Evolutionary conservation across 345 rosid species (phyloP), one percentile per base, ranked within the genome.

Genomic region (Lepidium africanum): DNA sequence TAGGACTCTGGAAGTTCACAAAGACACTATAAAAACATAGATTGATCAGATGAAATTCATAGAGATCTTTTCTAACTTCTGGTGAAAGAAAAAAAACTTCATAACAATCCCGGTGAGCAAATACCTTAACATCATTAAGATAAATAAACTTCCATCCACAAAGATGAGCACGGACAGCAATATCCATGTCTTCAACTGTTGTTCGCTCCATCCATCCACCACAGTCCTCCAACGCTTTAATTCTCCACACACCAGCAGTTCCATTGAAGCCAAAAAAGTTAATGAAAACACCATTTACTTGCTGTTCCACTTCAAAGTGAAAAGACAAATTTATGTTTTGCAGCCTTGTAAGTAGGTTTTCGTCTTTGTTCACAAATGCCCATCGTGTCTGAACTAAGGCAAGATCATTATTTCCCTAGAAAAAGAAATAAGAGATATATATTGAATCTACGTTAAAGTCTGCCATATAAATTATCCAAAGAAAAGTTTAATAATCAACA

Each of bases 181-280:
- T 72, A 78, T 92, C 98, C 98, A 92, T 92, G 78, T 92, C 96
- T 77, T 89, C 96, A 27, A 91, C 97, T 0, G 97, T 89, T 65
- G 97, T 91, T 56, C 96, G 73, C 25, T 89, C 98, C 70, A 92
- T 63, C 98, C 98, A 92, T n/a, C 98, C 98, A 17, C 98, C 98
- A 70, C 89, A 89, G 1, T 92, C 92, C 78, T 87, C 92, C 0
- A 92, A 84, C 38, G 98, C 98, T 74, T 84, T 87, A 61, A 84
- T 86, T 70, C 97, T 84, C 97, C 97, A 91, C 4, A 91, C 96
- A 13, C 92, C 92, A 52, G 92, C 92, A 15, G 89, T 86, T 55
- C 92, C 92, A 73, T 86, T 86, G 65, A 86, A 86, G 67, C 92
- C 92, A 60, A 86, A 86, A 78, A 86, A 86, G 72, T 86, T 81